Evolutionary conservation across 768 basidiomycete genomes (phyloP).

Genomic region (Russula sp.): DNA sequence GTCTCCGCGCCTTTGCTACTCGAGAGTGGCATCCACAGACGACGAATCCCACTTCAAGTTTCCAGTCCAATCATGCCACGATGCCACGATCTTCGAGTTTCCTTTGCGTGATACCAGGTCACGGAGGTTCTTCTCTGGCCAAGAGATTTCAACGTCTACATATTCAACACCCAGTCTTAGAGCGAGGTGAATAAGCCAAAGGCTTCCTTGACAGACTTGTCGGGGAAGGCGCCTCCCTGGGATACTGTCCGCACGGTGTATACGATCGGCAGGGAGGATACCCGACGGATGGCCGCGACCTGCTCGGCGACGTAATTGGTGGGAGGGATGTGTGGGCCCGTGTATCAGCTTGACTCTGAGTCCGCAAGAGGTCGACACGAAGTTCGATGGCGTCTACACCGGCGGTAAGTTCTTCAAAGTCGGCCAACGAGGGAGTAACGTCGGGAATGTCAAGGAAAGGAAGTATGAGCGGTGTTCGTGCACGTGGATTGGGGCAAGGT

Average conservation of each 20-base stretch:
- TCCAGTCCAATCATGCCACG: conserved; percentile 95
- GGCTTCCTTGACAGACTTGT: conserved; percentile 66
- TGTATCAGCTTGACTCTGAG: conserved; percentile 46
- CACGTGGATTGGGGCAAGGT: conserved; percentile 54
- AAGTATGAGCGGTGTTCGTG: conserved; percentile 78
- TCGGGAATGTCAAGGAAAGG: conserved; percentile 89
- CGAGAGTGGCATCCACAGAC: conserved; percentile 65
- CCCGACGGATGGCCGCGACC: conserved; percentile 71
- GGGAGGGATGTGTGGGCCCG: conserved; percentile 59
- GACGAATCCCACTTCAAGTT: conserved; percentile 74
- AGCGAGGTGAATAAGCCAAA: conserved; percentile 75
- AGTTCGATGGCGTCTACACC: conserved; percentile 93
- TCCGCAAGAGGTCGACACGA: conserved; percentile 84
- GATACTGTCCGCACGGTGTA: conserved; percentile 85
- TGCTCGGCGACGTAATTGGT: conserved; percentile 74
- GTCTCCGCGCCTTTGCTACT: conserved; percentile 68
- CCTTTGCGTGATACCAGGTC: conserved; percentile 63
- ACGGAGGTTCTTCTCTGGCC: conserved; percentile 59
- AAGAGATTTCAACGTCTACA: conserved; percentile 84
- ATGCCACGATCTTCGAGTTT: conserved; percentile 77
- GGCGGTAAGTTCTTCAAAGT: conserved; percentile 68
- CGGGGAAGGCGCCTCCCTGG: conserved; percentile 92
- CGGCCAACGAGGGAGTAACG: conserved; percentile 60
- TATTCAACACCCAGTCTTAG: conserved; percentile 87
- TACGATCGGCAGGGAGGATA: conserved; percentile 80